A percentile compares a stretch with the other conserved stretches of the same genome.
Conservation (phyloP, 129 eudicot species). For the Rutidosis leptorrhynchoides region DNA sequence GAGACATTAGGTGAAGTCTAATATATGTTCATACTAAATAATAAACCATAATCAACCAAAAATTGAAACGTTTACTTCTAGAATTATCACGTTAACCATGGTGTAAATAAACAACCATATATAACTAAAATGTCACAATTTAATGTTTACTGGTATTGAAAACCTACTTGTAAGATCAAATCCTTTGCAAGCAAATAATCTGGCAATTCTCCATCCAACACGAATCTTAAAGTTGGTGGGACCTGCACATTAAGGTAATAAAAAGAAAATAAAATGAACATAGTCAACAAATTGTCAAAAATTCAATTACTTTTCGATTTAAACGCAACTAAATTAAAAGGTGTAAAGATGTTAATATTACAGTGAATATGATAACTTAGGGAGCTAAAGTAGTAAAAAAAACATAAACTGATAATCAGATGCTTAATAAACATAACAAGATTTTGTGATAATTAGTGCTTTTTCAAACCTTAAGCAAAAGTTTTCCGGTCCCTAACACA, state of each 20-base stretch:
- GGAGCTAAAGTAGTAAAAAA: not conserved
- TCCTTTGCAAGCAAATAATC: constrained; percentile 92
- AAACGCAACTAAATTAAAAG: not conserved
- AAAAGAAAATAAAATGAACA: not conserved
- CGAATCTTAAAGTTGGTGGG: constrained; percentile 95
- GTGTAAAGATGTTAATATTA: not conserved
- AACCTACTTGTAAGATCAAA: constrained; percentile 84
- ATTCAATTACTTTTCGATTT: not conserved
- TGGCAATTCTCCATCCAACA: constrained; percentile 98
- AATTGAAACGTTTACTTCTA: not conserved
- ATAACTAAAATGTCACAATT: not conserved
- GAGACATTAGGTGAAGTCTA: constrained; percentile 13
- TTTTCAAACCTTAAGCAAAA: constrained; percentile 79
- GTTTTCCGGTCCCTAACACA: constrained; percentile 93
- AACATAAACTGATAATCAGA: not conserved
- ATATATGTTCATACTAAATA: not conserved
- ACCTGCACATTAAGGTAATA: constrained; percentile 49
- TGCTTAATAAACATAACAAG: no score
- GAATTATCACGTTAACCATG: not conserved
- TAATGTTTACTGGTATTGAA: constrained; percentile 1
- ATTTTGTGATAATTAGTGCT: not conserved
- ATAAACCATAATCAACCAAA: constrained; percentile 12
- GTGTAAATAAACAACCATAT: not conserved
- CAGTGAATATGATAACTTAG: not conserved
- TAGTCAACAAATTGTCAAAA: not conserved